These are phyloP conservation scores for Capronia americana DNA, from an alignment of 2,329 filamentous ascomycete genomes.

Conservation along the genomic window DNA sequence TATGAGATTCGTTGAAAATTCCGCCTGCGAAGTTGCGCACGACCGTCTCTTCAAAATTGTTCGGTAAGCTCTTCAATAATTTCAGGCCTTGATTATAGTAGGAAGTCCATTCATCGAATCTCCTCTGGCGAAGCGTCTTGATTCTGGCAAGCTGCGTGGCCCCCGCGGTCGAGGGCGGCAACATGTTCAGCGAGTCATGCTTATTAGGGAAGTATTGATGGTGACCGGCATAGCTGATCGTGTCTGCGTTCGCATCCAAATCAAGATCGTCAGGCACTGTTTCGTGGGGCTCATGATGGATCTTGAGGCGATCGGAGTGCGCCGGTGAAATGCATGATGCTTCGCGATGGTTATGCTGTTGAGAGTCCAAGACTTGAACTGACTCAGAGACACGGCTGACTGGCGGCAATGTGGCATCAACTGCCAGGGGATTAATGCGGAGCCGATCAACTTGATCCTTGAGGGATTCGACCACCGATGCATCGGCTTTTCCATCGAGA, in stretches of 20 bases:
- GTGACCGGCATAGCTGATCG: constrained; percentile 31
- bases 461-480: constrained; percentile 14
- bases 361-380: constrained; percentile 24
- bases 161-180: constrained; percentile 22
- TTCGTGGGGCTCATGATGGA: constrained; percentile 1
- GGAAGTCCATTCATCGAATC: constrained; percentile 31
- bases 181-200: constrained; percentile 21
- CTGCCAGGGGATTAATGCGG: not conserved
- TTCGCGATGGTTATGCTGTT: not conserved
- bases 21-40: constrained; percentile 33
- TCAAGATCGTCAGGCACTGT: constrained; percentile 33
- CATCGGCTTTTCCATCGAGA: constrained; percentile 23
- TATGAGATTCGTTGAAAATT: constrained; percentile 22
- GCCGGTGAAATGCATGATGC: too few relatives aligned
- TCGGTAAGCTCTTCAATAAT: constrained; percentile 25
- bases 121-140: constrained; percentile 31
- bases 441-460: constrained; percentile 9
- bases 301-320: not conserved
- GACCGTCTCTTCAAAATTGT: constrained; percentile 28
- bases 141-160: constrained; percentile 26
- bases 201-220: not conserved
- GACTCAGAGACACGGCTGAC: constrained; percentile 20
- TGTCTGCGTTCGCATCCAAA: constrained; percentile 32
- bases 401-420: constrained; percentile 1
- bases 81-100: constrained; percentile 28